Conservation (phyloP, 2,329 filamentous ascomycete species). For the Aspergillus pseudoglaucus region DNA sequence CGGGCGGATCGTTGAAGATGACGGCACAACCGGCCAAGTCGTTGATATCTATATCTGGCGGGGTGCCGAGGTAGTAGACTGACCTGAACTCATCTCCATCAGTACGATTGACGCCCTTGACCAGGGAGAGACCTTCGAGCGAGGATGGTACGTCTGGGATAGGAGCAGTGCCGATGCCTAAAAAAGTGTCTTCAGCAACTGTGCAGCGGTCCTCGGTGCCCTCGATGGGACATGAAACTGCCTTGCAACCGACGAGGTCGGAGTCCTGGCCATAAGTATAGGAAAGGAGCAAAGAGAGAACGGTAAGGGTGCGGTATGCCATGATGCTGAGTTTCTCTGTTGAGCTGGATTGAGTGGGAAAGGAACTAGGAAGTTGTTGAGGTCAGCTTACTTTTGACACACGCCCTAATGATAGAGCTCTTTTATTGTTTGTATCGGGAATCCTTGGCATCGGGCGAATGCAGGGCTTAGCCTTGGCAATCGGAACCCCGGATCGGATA, state of each 20-base stretch:
- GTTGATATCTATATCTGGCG: neutral
- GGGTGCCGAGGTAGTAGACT: constrained; percentile 11
- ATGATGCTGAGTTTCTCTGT: too few relatives aligned
- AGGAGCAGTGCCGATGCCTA: constrained; percentile 5
- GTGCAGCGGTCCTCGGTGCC: constrained; percentile 5
- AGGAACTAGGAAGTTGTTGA: too few relatives aligned
- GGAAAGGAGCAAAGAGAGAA: too few relatives aligned
- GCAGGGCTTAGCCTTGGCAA: too few relatives aligned
- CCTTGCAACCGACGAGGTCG: constrained; percentile 7
- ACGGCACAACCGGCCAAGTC: constrained; percentile 11
- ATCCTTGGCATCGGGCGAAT: too few relatives aligned
- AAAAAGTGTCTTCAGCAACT: constrained; percentile 6
- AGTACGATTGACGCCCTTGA: constrained; percentile 9
- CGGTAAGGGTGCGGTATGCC: too few relatives aligned
- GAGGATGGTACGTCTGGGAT: constrained; percentile 4
- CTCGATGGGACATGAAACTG: constrained; percentile 7
- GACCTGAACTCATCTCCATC: constrained; percentile 4
- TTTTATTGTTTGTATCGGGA: too few relatives aligned
- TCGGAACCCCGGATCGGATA: too few relatives aligned
- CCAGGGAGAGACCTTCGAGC: constrained; percentile 9
- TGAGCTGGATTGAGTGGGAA: too few relatives aligned
- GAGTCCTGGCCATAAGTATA: neutral
- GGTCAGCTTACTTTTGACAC: too few relatives aligned
- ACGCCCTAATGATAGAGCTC: too few relatives aligned
- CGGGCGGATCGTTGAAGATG: constrained; percentile 10